Evolutionary conservation across 208 protist species (phyloP), one percentile per base, ranked within the genome.

Genomic region (Crithidia thermophila): DNA sequence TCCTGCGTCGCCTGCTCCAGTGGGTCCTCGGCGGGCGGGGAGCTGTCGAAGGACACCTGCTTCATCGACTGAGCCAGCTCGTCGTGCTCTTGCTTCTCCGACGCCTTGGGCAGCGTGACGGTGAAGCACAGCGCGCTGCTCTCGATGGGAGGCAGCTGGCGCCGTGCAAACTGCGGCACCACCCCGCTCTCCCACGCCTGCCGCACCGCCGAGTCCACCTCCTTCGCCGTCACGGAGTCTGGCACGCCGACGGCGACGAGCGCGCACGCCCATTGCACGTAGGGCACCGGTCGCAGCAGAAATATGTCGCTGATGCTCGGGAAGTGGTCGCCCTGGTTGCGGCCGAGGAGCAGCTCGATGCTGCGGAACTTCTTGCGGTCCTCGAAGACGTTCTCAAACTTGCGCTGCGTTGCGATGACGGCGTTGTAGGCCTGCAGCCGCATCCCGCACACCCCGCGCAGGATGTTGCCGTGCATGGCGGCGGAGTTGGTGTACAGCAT

Each of bases 401-500:
- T 77, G 28, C 91, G 81, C 60, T 94, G 83, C 1, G 87, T 91
- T 21, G 84, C 87, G 40, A 98, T 96, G 9, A 97, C 76, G 39
- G 88, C 79, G 49, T 98, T 97, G 49, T 79, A 70, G 18, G 77
- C 67, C 16, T 88, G 77, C 49, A 72, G 34, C 16, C 69, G 73
- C 67, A 93, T 81, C 27, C 88, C 88, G 47, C 81, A 91, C 20
- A 97, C 65, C 25, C 77, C 83, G 23, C 95, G 82, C 37, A 98
- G 85, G 39, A 96, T 81, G 63, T 88, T 89, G 47, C 85, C 85
- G 67, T 98, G 92, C 91, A 98, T 97, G 0, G 95, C 95, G 9
- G 84, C 84, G 10, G 95, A 97, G 61, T 87, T 97, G n/a, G 94
- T 98, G 74, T 97, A 98, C 20, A 98, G 58, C 67, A 82, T 82